Base-by-base conservation (phyloP, 2,329 filamentous ascomycete species). In the Colletotrichum chlorophyti region DNA sequence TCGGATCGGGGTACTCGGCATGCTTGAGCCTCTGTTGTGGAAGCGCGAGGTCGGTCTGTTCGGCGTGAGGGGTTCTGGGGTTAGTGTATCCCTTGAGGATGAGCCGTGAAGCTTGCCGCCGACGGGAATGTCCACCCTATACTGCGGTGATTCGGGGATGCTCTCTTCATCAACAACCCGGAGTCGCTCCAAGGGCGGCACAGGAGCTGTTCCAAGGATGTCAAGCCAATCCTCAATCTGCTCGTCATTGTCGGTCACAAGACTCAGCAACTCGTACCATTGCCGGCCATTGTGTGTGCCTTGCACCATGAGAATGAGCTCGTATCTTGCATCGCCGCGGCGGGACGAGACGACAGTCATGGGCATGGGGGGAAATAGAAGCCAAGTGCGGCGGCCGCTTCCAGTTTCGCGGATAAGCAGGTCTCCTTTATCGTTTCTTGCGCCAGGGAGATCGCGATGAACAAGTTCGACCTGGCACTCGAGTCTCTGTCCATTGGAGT, bases 361-460 rank as follows among this genome's bases (percentile, higher is more conserved):
- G 15, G 88, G 81, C n/a, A 97, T 81, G 1, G 95, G 94, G n/a
- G 93, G 90, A 68, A 99, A 97, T 0, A 99, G 82, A 5, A 99
- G 83, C 87, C 92, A 98, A 24, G 80, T 78, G 50, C 87, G 85
- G 12, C 89, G 87, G 6, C 83, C 82, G 49, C 85, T 83, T 40
- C 93, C 92, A n/a, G 93, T 86, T 72, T 98, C 93, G 64, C 94
- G 93, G 54, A 99, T 89, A 19, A 99, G 83, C n/a, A 99, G 72
- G 71, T 99, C 95, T 6, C 94, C 93, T 45, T 84, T 79, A 62
- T 89, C 84, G 3, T 84, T 83, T 31, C 83, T 80, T 45, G 85
- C 83, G n/a, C 83, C 80, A 21, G 86, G 80, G 65, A 91, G 91
- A 69, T 98, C 94, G 68, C 95, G 86, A 63, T 94, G 84, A 12